These are phyloP conservation scores for Phalaenopsis hybrid DNA, from an alignment of 116 monocot genomes.

Conservation along the genomic window DNA sequence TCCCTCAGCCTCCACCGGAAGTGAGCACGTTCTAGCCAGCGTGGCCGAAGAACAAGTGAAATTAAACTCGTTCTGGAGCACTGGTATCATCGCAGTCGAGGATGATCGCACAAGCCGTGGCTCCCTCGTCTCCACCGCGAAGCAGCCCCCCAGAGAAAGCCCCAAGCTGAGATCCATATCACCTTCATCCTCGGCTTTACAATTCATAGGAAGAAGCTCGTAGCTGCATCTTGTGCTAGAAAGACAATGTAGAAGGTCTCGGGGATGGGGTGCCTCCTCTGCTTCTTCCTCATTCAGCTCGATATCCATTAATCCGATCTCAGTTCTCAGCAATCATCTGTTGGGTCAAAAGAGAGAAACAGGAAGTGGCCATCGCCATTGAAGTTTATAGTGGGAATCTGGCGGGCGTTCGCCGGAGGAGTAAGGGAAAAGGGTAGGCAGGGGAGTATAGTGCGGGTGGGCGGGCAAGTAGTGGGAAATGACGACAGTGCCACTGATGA, in stretches of 20 bases:
- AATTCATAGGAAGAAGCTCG: no score
- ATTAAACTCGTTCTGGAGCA: conserved; percentile 17
- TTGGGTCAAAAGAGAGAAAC: no score
- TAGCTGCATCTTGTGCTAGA: no score
- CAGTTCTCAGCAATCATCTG: no score
- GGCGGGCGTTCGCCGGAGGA: no score
- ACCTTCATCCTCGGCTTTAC: background rate
- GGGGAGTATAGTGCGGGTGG: no score
- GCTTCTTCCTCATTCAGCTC: conserved; percentile 1
- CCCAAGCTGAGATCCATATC: conserved; percentile 61
- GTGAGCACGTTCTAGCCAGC: conserved; percentile 49
- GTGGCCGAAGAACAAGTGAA: background rate
- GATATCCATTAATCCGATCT: background rate
- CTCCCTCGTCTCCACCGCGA: conserved; percentile 26
- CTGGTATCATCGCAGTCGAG: conserved; percentile 36
- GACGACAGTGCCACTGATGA: no score
- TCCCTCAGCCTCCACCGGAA: conserved; percentile 58
- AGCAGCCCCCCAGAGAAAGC: conserved; percentile 34
- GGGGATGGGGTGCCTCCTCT: conserved; percentile 2
- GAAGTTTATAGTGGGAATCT: no score
- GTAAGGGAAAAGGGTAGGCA: no score
- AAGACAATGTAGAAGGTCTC: conserved; percentile 29
- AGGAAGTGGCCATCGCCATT: no score
- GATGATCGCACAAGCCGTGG: conserved; percentile 37
- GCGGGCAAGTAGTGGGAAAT: no score